Evolutionary conservation across 2,329 filamentous ascomycete species (phyloP).

Genomic region (Paecilomyces sp.): DNA sequence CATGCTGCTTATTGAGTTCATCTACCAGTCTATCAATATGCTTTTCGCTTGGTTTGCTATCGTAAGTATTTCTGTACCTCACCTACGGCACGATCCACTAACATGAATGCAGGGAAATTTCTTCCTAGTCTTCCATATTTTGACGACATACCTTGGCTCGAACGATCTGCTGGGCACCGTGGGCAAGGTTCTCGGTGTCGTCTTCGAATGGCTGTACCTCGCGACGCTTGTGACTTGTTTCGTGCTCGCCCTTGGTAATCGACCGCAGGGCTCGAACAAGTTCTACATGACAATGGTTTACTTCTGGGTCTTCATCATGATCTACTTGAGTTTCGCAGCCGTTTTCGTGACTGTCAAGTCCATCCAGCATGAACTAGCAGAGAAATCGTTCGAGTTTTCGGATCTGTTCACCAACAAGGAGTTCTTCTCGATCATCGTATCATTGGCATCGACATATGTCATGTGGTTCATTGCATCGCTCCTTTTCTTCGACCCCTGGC

Average conservation of each 20-base stretch:
- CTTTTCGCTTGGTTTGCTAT: slow-evolving; percentile 98
- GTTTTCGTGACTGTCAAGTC: slow-evolving; percentile 88
- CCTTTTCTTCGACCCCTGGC: slow-evolving; percentile 97
- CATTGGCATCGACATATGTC: slow-evolving; percentile 82
- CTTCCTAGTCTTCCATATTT: slow-evolving; percentile 96
- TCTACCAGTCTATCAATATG: slow-evolving; percentile 93
- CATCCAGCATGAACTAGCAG: slow-evolving; percentile 62
- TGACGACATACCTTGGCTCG: slow-evolving; percentile 76
- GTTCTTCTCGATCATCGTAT: slow-evolving; percentile 91
- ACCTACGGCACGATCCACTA: slow-evolving; percentile 1
- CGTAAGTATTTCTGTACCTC: slow-evolving; percentile 34
- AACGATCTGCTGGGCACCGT: slow-evolving; percentile 63
- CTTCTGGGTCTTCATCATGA: slow-evolving; percentile 95
- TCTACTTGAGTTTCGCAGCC: slow-evolving; percentile 90
- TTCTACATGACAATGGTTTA: slow-evolving; percentile 97
- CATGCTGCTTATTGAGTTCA: slow-evolving; percentile 85
- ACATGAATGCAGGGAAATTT: slow-evolving; percentile 64
- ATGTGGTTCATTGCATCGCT: slow-evolving; percentile 89
- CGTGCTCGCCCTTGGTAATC: slow-evolving; percentile 86
- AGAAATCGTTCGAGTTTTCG: slow-evolving; percentile 58
- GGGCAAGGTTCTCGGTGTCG: slow-evolving; percentile 73
- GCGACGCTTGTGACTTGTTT: slow-evolving; percentile 90
- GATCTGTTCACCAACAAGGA: slow-evolving; percentile 78
- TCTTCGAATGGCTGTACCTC: slow-evolving; percentile 96
- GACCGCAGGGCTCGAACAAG: slow-evolving; percentile 85